Conservation (phyloP, 805 yeast species). For the Pichia pseudocactophila region DNA sequence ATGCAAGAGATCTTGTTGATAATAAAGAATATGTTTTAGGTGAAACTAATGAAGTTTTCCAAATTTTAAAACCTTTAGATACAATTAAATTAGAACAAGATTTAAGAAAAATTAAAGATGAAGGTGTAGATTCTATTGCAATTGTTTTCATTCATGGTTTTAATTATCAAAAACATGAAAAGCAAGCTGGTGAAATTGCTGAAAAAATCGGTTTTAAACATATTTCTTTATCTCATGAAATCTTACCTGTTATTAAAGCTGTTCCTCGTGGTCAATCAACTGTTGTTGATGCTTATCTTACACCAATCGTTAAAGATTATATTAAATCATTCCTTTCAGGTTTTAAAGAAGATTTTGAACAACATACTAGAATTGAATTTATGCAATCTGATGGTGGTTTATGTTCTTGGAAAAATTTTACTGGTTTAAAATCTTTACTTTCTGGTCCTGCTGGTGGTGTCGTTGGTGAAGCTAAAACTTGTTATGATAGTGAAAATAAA, state of each 20-base stretch:
- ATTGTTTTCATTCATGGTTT: slow-evolving; percentile 67
- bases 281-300: slow-evolving; percentile 73
- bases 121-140: slow-evolving; percentile 63
- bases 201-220: slow-evolving; percentile 55
- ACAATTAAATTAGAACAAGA: slow-evolving; percentile 31
- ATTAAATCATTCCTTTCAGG: slow-evolving; percentile 54
- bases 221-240: slow-evolving; percentile 56
- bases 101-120: slow-evolving; percentile 37
- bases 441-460: slow-evolving; percentile 99
- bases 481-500: slow-evolving; percentile 44
- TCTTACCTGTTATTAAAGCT: slow-evolving; percentile 73
- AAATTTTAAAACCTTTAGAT: slow-evolving; percentile 47
- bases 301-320: slow-evolving; percentile 68
- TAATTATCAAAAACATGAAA: slow-evolving; percentile 64
- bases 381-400: slow-evolving; percentile 98
- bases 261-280: slow-evolving; percentile 71
- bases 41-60: slow-evolving; percentile 38
- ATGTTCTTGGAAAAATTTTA: slow-evolving; percentile 72
- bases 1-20: slow-evolving; percentile 24
- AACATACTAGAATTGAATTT: slow-evolving; percentile 49
- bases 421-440: slow-evolving; percentile 80
- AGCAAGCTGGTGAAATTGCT: slow-evolving; percentile 52
- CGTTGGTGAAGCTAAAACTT: slow-evolving; percentile 84
- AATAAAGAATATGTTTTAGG: slow-evolving; percentile 55
- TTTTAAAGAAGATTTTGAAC: slow-evolving; percentile 41